Evolutionary conservation across 23 red algal genomes (phyloP), one percentile per base, ranked within the genome.

Genomic region (Pyropia yezoensis): DNA sequence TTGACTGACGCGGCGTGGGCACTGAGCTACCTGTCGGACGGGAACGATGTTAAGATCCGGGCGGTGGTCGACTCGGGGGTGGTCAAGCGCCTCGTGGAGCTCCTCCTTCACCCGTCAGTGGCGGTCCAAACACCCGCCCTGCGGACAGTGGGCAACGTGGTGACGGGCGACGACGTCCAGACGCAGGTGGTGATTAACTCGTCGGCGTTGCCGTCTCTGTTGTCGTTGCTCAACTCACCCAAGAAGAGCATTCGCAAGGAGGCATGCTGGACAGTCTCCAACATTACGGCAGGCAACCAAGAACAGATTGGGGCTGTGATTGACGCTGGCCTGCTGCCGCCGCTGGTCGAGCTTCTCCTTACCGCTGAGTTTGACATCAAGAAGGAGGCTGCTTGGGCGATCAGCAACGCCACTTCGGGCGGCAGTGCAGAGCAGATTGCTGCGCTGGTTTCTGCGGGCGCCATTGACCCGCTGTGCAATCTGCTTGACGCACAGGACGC

Each of bases 171-270:
- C 65, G 93, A 97, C 62, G 70, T 77, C 27, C 93, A 97, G 59
- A 91, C 93, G 34, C 93, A 97, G 67, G 80, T 77, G 26, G 93
- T 97, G 32, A 79, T 97, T 62, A 80, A 97, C 59, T 69, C 63
- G 30, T 49, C 71, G n/a, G 93, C 80, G 3, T 67, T 97, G 16
- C 79, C 79, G 4, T 91, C 75, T 62, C 68, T 97, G 22, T 59
- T 88, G 57, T 64, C 57, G 22, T 50, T 97, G 57, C 85, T 97
- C 49, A 90, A 77, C 14, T 87, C 80, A n/a, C 33, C 70, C 1
- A 97, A 91, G 65, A 89, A 89, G 23, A 80, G 66, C 20, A 97
- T 97, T 65, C 74, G 93, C 15, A 97, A 97, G 79, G 93, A 97
- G 49, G 85, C 93, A 2, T 97, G 93, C 68, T 97, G 93, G 93